A percentile compares a stretch with the other conserved stretches of the same genome.
Conservation (phyloP, 805 yeast species). For the Candida yuanshanica region DNA sequence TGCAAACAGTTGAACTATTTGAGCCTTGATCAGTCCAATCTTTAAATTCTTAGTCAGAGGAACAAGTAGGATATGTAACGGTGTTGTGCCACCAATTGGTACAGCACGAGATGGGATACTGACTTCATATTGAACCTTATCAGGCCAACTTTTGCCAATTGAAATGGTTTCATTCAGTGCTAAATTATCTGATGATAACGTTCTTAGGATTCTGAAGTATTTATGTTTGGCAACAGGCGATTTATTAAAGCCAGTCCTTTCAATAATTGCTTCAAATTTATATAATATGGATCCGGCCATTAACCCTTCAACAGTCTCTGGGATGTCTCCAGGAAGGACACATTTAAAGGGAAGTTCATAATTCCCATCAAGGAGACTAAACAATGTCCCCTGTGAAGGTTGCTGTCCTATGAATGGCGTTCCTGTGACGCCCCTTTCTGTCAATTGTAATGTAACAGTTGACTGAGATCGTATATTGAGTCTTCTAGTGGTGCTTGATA, state of each 20-base stretch:
- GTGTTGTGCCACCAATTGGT: conserved; percentile 74
- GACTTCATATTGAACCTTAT: conserved; percentile 80
- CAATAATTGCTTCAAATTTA: conserved; percentile 69
- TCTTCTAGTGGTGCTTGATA: conserved; percentile 1
- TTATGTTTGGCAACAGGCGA: conserved; percentile 40
- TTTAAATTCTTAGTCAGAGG: conserved; percentile 76
- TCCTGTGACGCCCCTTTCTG: conserved; percentile 25
- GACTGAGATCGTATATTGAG: conserved; percentile 18
- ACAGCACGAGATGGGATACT: conserved; percentile 82
- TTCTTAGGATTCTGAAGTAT: conserved; percentile 74
- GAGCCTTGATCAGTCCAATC: conserved; percentile 61
- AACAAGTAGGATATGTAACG: conserved; percentile 61
- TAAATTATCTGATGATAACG: conserved; percentile 73
- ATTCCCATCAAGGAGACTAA: conserved; percentile 58
- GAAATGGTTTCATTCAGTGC: conserved; percentile 75
- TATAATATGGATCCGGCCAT: conserved; percentile 73
- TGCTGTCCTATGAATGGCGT: conserved; percentile 28
- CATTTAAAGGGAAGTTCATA: conserved; percentile 84
- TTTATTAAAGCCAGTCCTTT: conserved; percentile 53
- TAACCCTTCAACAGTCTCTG: conserved; percentile 86
- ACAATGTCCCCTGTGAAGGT: conserved; percentile 23
- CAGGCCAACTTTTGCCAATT: conserved; percentile 88
- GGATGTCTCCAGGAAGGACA: conserved; percentile 68
- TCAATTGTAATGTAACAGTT: conserved; percentile 22
- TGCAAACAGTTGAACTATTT: conserved; percentile 59